These are phyloP conservation scores for Amauroascus verrucosus DNA, from an alignment of 2,329 filamentous ascomycete genomes.

Conservation along the genomic window DNA sequence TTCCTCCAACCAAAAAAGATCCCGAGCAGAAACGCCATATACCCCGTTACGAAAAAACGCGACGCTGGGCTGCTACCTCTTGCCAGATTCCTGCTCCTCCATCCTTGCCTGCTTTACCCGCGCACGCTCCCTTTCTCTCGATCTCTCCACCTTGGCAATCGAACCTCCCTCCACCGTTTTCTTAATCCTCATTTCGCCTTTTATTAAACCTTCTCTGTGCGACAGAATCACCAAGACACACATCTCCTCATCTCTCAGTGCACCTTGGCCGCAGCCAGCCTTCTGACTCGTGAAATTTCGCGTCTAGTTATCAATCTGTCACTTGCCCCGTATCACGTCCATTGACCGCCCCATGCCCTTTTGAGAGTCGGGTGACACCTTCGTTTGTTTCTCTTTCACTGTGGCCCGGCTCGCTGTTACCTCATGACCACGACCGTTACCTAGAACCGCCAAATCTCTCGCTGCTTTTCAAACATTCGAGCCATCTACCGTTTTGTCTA, in stretches of 20 bases:
- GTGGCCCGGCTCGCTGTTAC: neutral
- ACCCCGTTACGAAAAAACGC: conserved; percentile 4
- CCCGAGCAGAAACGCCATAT: neutral
- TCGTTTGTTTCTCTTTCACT: neutral
- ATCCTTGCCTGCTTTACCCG: conserved; percentile 4
- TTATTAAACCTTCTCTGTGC: neutral
- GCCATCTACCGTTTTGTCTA: neutral
- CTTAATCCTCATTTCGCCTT: neutral
- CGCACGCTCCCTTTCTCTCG: conserved; percentile 5
- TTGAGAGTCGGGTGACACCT: neutral
- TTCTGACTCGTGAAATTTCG: too few relatives aligned
- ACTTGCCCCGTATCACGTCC: neutral
- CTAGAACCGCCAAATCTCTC: neutral
- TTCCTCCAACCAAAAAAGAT: conserved; percentile 9
- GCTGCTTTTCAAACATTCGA: neutral
- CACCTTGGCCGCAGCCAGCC: too few relatives aligned
- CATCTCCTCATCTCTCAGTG: neutral
- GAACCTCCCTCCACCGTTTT: neutral
- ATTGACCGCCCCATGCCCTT: neutral
- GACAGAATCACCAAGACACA: neutral
- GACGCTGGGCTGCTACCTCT: conserved; percentile 8
- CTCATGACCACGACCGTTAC: neutral
- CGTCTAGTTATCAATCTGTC: neutral
- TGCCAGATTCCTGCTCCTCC: conserved; percentile 2
- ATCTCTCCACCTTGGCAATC: conserved; percentile 2